Evolutionary conservation across 148 eudicot genomes (phyloP).

Genomic region (Limonium bicolor): DNA sequence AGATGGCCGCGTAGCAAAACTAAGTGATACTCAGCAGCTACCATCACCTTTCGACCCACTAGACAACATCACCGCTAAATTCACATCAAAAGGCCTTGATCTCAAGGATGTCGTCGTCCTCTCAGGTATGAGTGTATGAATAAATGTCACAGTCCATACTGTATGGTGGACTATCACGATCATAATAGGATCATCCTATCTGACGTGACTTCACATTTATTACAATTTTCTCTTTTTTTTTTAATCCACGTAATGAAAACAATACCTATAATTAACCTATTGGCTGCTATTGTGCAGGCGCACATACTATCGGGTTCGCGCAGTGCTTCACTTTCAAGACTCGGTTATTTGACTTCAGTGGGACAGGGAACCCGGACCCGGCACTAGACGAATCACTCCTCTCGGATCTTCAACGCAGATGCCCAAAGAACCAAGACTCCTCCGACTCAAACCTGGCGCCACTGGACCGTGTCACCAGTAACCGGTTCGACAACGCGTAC

Average conservation of each 20-base stretch:
- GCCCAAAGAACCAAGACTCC: conserved; percentile 36
- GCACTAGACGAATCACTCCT: conserved; percentile 29
- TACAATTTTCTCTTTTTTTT: too few relatives aligned
- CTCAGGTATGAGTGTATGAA: too few relatives aligned
- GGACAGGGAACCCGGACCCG: conserved; percentile 54
- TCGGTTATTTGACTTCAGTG: conserved; percentile 50
- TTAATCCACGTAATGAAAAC: too few relatives aligned
- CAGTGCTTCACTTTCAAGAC: conserved; percentile 47
- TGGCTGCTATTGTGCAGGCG: too few relatives aligned
- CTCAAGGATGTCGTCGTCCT: conserved; percentile 51
- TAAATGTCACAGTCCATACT: too few relatives aligned
- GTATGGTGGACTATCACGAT: too few relatives aligned
- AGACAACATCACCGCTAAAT: conserved; percentile 51
- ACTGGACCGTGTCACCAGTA: conserved; percentile 28
- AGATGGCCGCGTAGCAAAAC: conserved; percentile 42
- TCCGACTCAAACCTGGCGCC: conserved; percentile 47
- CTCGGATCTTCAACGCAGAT: conserved; percentile 21
- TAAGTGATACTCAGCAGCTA: conserved; percentile 32
- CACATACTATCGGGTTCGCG: conserved; percentile 68
- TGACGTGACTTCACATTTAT: too few relatives aligned
- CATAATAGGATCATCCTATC: too few relatives aligned
- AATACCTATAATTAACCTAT: too few relatives aligned
- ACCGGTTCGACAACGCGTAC: conserved; percentile 43
- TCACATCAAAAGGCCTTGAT: conserved; percentile 47
- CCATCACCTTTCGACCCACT: conserved; percentile 67